These are phyloP conservation scores for Biscogniauxia mediterranea DNA, from an alignment of 2,329 filamentous ascomycete species.

Conservation along the genomic window DNA sequence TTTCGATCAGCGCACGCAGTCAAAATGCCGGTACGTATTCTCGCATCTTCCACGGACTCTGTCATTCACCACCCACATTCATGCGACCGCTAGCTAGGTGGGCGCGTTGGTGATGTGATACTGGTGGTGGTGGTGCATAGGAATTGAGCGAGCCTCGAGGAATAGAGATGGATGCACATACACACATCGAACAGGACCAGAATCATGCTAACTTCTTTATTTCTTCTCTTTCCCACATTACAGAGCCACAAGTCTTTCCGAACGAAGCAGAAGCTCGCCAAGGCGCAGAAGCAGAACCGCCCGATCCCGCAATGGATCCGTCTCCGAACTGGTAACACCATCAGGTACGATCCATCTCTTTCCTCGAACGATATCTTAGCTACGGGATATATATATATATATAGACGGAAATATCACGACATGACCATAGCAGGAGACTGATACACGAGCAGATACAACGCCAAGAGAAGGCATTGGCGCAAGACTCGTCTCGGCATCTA, in stretches of 20 bases:
- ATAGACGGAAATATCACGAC: too few species aligned
- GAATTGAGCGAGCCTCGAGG: not conserved
- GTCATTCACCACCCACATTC: not conserved
- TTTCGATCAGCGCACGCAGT: slow-evolving; percentile 37
- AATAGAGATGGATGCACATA: not conserved
- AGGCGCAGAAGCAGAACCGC: slow-evolving; percentile 99
- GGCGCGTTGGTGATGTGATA: too few species aligned
- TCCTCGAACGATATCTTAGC: not conserved
- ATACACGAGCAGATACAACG: slow-evolving; percentile 79
- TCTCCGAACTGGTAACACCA: slow-evolving; percentile 97
- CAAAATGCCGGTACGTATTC: slow-evolving; percentile 41
- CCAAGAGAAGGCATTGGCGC: slow-evolving; percentile 99
- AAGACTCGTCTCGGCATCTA: slow-evolving; percentile 99
- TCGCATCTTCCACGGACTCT: not conserved
- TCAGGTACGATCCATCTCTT: slow-evolving; percentile 70
- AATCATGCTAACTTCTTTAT: slow-evolving; percentile 8
- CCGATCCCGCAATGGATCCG: slow-evolving; percentile 99
- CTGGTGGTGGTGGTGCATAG: not conserved
- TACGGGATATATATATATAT: too few species aligned
- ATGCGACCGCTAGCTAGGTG: not conserved
- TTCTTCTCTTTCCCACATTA: slow-evolving; percentile 20
- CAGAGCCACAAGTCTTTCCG: slow-evolving; percentile 99
- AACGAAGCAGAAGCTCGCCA: slow-evolving; percentile 99
- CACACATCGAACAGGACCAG: not conserved
- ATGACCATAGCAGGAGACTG: slow-evolving; percentile 11